These are phyloP conservation scores for Erythrobasidium hasegawianum DNA, from an alignment of 1,284 basidiomycete genomes.

Conservation along the genomic window DNA sequence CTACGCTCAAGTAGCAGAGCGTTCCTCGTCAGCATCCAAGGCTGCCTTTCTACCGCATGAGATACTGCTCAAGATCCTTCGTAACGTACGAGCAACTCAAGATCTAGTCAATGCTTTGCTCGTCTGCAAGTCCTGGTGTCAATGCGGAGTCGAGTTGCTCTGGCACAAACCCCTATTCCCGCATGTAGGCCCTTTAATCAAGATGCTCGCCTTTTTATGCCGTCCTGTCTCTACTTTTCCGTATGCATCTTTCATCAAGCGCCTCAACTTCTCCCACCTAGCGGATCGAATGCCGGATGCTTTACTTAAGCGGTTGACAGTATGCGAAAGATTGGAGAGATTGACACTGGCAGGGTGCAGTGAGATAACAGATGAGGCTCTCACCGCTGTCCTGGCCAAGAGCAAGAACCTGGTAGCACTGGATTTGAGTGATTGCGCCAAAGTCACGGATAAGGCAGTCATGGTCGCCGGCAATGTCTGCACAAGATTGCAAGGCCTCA, in stretches of 20 bases:
- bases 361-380: constrained; percentile 63
- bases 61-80: constrained; percentile 87
- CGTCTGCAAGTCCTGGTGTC: constrained; percentile 89
- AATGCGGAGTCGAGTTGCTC: constrained; percentile 87
- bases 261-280: constrained; percentile 81
- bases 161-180: constrained; percentile 88
- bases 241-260: constrained; percentile 80
- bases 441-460: constrained; percentile 68
- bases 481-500: constrained; percentile 82
- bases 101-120: constrained; percentile 74
- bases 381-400: constrained; percentile 64
- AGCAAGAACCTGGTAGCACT: constrained; percentile 73
- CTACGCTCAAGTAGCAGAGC: neutral
- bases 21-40: constrained; percentile 20
- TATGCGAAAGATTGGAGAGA: constrained; percentile 81
- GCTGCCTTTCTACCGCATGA: constrained; percentile 68
- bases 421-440: constrained; percentile 73
- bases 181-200: constrained; percentile 66
- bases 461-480: constrained; percentile 67
- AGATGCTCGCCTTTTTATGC: constrained; percentile 67
- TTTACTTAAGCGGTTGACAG: constrained; percentile 67
- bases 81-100: constrained; percentile 67
- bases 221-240: constrained; percentile 67
- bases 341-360: constrained; percentile 84
- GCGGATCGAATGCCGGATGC: constrained; percentile 71